phyloP scores from a whole-genome alignment of 371 early-diverging fungal genomes.

The Mucor circinelloides region DNA sequence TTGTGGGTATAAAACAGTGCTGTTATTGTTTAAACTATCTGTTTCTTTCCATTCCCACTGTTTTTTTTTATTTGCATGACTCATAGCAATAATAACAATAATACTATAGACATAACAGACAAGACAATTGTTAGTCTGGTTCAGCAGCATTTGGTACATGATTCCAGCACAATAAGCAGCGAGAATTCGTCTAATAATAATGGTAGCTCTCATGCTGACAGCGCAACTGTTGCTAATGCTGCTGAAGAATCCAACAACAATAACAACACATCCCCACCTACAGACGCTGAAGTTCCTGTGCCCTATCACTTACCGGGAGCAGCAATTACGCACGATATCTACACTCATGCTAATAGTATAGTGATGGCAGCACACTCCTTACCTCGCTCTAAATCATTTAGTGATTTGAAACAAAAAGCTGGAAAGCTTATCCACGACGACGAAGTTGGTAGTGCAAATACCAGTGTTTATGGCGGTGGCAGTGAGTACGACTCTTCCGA shows the following conservation, averaged over 20 bases:
- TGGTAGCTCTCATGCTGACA: neutral
- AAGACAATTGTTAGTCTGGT: constrained; percentile 31
- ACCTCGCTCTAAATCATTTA: constrained; percentile 3
- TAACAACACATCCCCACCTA: neutral
- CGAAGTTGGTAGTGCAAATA: neutral
- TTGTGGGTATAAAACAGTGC: neutral
- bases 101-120: constrained; percentile 32
- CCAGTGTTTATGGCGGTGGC: neutral
- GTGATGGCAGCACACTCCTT: constrained; percentile 9
- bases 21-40: neutral
- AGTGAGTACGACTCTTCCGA: constrained; percentile 12
- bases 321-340: constrained; percentile 53
- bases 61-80: neutral
- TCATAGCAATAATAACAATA: neutral
- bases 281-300: constrained; percentile 30
- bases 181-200: neutral
- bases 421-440: constrained; percentile 27
- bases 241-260: neutral
- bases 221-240: neutral
- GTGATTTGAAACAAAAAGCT: constrained; percentile 10
- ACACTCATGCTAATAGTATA: constrained; percentile 42
- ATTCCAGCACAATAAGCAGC: neutral
- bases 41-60: neutral
- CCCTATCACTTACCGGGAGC: constrained; percentile 52
- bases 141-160: constrained; percentile 38